phyloP scores from a whole-genome alignment of 2,329 filamentous ascomycete genomes.

The Neophaeococcomyces mojaviensis region DNA sequence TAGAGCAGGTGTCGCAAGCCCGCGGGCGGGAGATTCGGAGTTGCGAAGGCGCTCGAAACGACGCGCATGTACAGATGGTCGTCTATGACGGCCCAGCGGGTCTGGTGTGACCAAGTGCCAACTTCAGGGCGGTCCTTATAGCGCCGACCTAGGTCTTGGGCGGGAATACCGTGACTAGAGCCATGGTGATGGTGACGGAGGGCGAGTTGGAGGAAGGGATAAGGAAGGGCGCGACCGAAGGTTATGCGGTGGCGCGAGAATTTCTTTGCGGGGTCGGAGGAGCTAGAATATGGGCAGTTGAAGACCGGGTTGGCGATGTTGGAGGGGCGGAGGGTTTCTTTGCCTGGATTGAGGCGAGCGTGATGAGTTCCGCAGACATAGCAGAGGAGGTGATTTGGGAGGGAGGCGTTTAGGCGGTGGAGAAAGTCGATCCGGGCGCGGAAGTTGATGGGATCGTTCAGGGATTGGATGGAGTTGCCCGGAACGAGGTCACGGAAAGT shows the following conservation, averaged over 20 bases:
- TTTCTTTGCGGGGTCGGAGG: slow-evolving; percentile 38
- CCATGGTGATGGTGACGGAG: slow-evolving; percentile 44
- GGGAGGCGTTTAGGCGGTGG: slow-evolving; percentile 40
- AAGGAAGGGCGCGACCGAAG: slow-evolving; percentile 49
- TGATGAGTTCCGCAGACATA: slow-evolving; percentile 52
- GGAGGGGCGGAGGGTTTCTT: slow-evolving; percentile 47
- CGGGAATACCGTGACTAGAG: slow-evolving; percentile 40
- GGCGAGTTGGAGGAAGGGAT: slow-evolving; percentile 52
- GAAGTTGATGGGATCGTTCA: slow-evolving; percentile 38
- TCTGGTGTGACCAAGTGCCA: slow-evolving; percentile 47
- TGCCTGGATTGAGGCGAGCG: slow-evolving; percentile 44
- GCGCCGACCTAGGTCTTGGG: slow-evolving; percentile 43
- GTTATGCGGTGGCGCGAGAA: slow-evolving; percentile 48
- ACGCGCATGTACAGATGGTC: slow-evolving; percentile 53
- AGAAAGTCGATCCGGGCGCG: slow-evolving; percentile 46
- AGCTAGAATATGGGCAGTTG: slow-evolving; percentile 43
- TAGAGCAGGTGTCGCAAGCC: slow-evolving; percentile 51
- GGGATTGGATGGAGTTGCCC: slow-evolving; percentile 30
- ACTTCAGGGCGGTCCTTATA: slow-evolving; percentile 42
- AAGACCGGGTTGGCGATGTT: slow-evolving; percentile 51
- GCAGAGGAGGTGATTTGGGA: slow-evolving; percentile 53
- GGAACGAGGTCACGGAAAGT: slow-evolving; percentile 40
- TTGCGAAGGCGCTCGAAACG: slow-evolving; percentile 47
- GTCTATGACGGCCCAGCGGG: slow-evolving; percentile 47
- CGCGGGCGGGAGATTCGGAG: slow-evolving; percentile 44